Percentiles rank a stretch among this genome's conserved stretches.
These are phyloP conservation scores for Fusarium fracticaudum DNA, from an alignment of 2,329 filamentous ascomycete genomes.

Conservation along the genomic window DNA sequence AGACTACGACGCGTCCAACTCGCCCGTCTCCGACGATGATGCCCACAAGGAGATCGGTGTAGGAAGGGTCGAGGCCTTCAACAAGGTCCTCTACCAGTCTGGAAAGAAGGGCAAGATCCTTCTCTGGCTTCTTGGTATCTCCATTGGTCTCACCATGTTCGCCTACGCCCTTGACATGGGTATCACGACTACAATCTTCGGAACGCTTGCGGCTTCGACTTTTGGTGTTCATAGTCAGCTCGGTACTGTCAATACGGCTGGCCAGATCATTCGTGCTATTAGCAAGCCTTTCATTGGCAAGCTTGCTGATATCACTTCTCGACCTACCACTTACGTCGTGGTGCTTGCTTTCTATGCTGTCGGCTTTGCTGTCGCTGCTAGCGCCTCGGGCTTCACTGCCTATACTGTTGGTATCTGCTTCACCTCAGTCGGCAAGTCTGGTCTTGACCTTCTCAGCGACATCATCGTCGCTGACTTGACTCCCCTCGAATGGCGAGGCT, in stretches of 20 bases:
- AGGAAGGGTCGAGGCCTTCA: slow-evolving; percentile 51
- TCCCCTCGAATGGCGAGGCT: slow-evolving; percentile 50
- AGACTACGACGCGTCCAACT: slow-evolving; percentile 16
- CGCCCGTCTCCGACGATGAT: slow-evolving; percentile 12
- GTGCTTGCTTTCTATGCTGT: slow-evolving; percentile 50
- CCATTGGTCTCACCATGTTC: slow-evolving; percentile 51
- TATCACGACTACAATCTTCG: slow-evolving; percentile 49
- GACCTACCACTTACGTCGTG: slow-evolving; percentile 52
- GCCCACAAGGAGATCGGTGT: slow-evolving; percentile 43
- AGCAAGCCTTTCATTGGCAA: slow-evolving; percentile 53
- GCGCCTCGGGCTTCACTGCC: slow-evolving; percentile 44
- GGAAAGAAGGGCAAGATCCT: slow-evolving; percentile 47
- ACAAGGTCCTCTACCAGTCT: slow-evolving; percentile 52
- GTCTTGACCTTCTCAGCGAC: slow-evolving; percentile 50
- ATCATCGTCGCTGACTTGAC: slow-evolving; percentile 51
- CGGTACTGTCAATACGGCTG: slow-evolving; percentile 45
- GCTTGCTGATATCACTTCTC: slow-evolving; percentile 51
- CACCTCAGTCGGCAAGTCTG: slow-evolving; percentile 50
- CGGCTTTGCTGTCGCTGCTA: slow-evolving; percentile 48
- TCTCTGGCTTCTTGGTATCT: slow-evolving; percentile 49
- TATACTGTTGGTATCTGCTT: slow-evolving; percentile 51
- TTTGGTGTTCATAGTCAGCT: slow-evolving; percentile 48
- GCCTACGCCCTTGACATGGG: slow-evolving; percentile 52
- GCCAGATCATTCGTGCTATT: slow-evolving; percentile 51
- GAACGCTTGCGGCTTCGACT: slow-evolving; percentile 47